Percentiles rank a stretch among this genome's conserved stretches.
These are phyloP conservation scores for Nothophytophthora sp. DNA, from an alignment of 352 stramenopile species.

Conservation along the genomic window DNA sequence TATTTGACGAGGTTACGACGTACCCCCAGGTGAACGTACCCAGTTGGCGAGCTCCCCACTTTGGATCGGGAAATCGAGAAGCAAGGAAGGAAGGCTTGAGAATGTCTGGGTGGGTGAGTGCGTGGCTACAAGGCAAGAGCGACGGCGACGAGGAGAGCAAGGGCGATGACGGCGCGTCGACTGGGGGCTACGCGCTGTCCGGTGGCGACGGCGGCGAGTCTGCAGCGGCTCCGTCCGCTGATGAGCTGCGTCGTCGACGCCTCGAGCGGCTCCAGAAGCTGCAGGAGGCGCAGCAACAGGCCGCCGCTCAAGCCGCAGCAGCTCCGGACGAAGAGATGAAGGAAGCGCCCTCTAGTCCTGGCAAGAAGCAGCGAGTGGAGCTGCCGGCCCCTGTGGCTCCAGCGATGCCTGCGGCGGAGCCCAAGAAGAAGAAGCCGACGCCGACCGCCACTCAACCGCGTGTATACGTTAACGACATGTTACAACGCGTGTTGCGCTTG, in stretches of 20 bases:
- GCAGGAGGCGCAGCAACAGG: constrained; percentile 43
- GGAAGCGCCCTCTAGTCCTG: not conserved
- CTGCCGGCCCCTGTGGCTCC: not conserved
- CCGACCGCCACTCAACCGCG: constrained; percentile 36
- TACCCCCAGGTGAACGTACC: not conserved
- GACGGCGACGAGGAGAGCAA: constrained; percentile 50
- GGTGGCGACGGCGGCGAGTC: not conserved
- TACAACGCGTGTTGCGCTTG: constrained; percentile 66
- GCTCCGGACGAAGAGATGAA: constrained; percentile 8
- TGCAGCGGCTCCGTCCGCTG: constrained; percentile 31
- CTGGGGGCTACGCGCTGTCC: constrained; percentile 21
- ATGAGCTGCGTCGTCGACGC: constrained; percentile 47
- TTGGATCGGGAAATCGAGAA: not conserved
- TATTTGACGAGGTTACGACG: too few species aligned
- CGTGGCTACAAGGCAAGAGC: constrained; percentile 53
- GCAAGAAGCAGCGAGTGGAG: constrained; percentile 26
- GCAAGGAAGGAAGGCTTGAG: too few species aligned
- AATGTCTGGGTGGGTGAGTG: constrained; percentile 61
- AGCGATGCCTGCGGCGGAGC: not conserved
- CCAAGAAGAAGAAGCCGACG: constrained; percentile 31
- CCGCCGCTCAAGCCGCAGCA: constrained; percentile 16
- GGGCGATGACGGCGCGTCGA: constrained; percentile 10
- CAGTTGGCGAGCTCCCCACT: not conserved
- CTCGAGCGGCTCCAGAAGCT: constrained; percentile 70
- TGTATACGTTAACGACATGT: constrained; percentile 77